Base-by-base conservation (phyloP, 2,329 filamentous ascomycete species). In the Elsinoe batatas region DNA sequence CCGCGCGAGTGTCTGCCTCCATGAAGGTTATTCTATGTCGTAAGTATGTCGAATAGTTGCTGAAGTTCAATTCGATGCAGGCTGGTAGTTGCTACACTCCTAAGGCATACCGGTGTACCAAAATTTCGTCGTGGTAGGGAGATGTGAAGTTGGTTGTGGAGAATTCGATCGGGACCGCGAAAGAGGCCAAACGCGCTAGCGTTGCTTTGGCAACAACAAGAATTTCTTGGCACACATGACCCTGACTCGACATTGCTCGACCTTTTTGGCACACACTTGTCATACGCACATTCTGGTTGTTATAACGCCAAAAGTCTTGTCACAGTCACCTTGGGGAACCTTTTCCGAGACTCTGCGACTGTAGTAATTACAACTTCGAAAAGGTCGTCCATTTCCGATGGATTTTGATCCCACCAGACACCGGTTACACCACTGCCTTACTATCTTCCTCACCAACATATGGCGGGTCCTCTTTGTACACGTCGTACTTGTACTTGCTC, bases 401-500 rank as follows among this genome's bases (percentile, higher is more conserved):
- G 26, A 30, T 30, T 7, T 30, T 30, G 26, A 5, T 30, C 26
- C 26, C 26, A 30, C 26, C 26, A 30, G 26, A 30, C 26, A 30
- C 26, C 26, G 26, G 4, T 30, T 30, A 30, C 26, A 30, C 26
- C 26, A 30, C 26, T 30, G 4, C 8, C 17, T 22, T 15, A 7
- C 18, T 4, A 26, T 12, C 40, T 12, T 54, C 11, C 22, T 43
- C 37, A n/a, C 32, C 36, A 12, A 54, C 56, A 57, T 70, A 72
- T 3, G 71, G 67, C 20, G 62, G 54, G 30, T 81, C 77, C 61
- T 83, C 79, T 56, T 76, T 67, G 61, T 83, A 85, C 1, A 81
- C 76, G 61, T 79, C 73, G 60, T 84, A 85, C 68, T 80, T 83
- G 64, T 83, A 85, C 59, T 62, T 66, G 50, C 75, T 79, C 1